Conservation (phyloP, 352 stramenopile species). For the Globisporangium emineosum region DNA sequence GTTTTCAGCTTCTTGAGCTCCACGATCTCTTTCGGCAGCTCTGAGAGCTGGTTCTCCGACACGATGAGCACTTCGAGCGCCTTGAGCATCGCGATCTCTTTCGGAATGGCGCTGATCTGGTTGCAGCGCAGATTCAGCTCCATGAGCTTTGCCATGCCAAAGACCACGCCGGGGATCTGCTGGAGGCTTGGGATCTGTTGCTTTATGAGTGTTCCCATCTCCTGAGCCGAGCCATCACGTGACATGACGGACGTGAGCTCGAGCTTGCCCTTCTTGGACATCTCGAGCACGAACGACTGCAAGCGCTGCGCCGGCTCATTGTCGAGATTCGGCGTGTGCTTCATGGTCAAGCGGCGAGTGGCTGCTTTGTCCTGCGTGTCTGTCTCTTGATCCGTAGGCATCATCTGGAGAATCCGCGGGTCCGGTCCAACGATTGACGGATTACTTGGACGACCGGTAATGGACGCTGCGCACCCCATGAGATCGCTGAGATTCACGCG, state of each 20-base stretch:
- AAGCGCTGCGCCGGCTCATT: conserved; percentile 28
- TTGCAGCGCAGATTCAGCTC: conserved; percentile 72
- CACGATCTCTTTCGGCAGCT: conserved; percentile 44
- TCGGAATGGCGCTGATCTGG: conserved; percentile 49
- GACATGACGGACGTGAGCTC: conserved; percentile 61
- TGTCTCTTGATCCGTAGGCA: not conserved
- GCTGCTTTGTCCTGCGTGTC: not conserved
- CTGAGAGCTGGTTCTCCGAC: conserved; percentile 59
- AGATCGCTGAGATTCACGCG: not conserved
- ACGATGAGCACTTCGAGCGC: conserved; percentile 45
- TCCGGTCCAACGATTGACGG: conserved; percentile 3
- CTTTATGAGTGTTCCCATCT: conserved; percentile 48
- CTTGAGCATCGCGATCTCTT: conserved; percentile 50
- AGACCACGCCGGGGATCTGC: conserved; percentile 53
- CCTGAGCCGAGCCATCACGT: conserved; percentile 31
- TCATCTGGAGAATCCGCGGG: conserved; percentile 5
- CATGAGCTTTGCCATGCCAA: conserved; percentile 51
- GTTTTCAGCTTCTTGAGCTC: conserved; percentile 44
- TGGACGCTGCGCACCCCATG: conserved; percentile 31
- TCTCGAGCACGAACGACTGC: conserved; percentile 47
- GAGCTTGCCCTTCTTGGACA: conserved; percentile 43
- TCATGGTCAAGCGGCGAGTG: conserved; percentile 22
- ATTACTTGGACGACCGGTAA: conserved; percentile 10
- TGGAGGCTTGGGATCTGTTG: conserved; percentile 43
- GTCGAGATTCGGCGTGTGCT: conserved; percentile 27